Evolutionary conservation across 2,329 filamentous ascomycete genomes (phyloP), one percentile per base, ranked within the genome.

Genomic region (Fusarium tjaetaba): DNA sequence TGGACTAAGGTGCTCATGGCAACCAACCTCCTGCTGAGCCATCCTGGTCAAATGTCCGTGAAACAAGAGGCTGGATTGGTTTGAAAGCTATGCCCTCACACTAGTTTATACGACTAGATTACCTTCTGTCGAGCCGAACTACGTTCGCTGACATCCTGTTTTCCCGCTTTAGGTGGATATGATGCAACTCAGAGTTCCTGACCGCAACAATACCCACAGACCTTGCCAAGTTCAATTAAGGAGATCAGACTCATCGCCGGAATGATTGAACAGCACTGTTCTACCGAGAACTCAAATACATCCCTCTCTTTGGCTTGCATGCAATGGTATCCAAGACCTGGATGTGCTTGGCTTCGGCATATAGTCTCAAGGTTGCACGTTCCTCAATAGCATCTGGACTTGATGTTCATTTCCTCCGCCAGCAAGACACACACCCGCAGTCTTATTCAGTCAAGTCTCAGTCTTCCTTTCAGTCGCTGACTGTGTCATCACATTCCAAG

Each of bases 401-500:
- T 2, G 3, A 85, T 15, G 15, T 22, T 16, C 46, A 86, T 1
- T 58, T 88, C 3, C 74, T 86, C 6, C 79, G 80, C 16, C 76
- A 73, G 22, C 16, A 34, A 71, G 81, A 15, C 78, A 79, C 0
- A 78, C 78, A 6, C 86, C 85, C 4, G 82, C 83, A 2, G 65
- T 89, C 3, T 75, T 88, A 4, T 78, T 81, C 55, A 81, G 77
- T 1, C 80, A 82, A 46, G 78, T 77, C 0, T 63, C 80, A 8
- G 71, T 77, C 3, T 77, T 80, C 58, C 56, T 84, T 7, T 77
- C 80, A 5, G 73, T 73, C 51, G 83, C 79, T 51, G 85, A 88
- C 52, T 83, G 86, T 49, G 83, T 88, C 18, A 82, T 89, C 45
- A 84, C 82, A 0, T 80, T 89, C 0, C 81, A 81, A 0, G 28